Percentiles rank a stretch among this genome's conserved stretches.
These are phyloP conservation scores for Cadophora sp. DNA, from an alignment of 2,329 filamentous ascomycete genomes.

Conservation along the genomic window DNA sequence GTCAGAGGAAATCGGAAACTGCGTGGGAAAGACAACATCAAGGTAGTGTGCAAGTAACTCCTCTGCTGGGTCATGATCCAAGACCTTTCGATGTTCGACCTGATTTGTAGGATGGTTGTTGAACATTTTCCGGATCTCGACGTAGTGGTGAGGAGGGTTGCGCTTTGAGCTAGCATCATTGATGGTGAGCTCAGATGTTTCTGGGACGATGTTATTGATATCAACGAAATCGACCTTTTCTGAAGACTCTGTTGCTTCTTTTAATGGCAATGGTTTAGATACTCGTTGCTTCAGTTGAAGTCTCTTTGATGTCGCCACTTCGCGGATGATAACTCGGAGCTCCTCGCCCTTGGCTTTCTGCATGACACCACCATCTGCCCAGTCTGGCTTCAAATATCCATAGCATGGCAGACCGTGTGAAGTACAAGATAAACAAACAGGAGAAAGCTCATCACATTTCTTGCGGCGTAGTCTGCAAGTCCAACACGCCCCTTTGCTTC, in stretches of 20 bases:
- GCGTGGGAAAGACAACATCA: slow-evolving; percentile 8
- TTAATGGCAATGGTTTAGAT: not conserved
- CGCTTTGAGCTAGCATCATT: not conserved
- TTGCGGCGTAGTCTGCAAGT: slow-evolving; percentile 11
- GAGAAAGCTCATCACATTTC: slow-evolving; percentile 3
- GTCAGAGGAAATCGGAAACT: not conserved
- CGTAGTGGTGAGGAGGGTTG: not conserved
- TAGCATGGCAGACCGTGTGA: not conserved
- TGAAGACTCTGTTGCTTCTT: not conserved
- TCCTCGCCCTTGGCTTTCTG: slow-evolving; percentile 3
- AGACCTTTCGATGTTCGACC: not conserved
- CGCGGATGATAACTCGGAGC: not conserved
- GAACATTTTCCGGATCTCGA: slow-evolving; percentile 6
- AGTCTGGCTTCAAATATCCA: slow-evolving; percentile 6
- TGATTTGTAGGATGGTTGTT: not conserved
- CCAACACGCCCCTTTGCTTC: slow-evolving; percentile 17
- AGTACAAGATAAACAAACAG: not conserved
- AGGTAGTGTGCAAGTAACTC: not conserved
- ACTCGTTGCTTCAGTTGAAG: not conserved
- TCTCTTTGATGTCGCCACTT: not conserved
- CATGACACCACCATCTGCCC: not conserved
- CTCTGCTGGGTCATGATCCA: not conserved
- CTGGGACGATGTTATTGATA: not conserved
- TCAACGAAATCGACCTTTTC: not conserved
- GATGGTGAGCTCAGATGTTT: not conserved